phyloP scores from a whole-genome alignment of 2,329 filamentous ascomycete genomes.

The Fusarium euwallaceae region DNA sequence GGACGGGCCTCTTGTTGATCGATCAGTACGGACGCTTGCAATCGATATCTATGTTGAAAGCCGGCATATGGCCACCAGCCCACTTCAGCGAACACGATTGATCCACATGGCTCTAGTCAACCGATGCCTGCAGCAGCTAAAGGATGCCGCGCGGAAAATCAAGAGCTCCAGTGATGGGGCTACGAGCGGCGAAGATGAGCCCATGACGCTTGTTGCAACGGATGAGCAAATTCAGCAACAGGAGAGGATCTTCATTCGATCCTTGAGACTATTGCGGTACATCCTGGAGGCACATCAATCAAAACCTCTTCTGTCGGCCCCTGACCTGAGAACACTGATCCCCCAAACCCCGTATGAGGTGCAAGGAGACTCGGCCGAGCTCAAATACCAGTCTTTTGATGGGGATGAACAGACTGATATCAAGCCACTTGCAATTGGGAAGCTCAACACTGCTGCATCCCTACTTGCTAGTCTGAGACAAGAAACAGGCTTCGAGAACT shows the following conservation, averaged over 20 bases:
- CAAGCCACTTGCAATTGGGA: constrained; percentile 73
- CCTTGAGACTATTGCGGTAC: constrained; percentile 75
- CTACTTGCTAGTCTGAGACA: constrained; percentile 76
- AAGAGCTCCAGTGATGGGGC: constrained; percentile 61
- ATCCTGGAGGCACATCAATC: constrained; percentile 76
- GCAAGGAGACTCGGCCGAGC: constrained; percentile 73
- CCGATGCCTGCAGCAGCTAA: constrained; percentile 79
- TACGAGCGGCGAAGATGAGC: constrained; percentile 62
- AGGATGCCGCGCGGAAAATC: constrained; percentile 68
- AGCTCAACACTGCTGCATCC: constrained; percentile 77
- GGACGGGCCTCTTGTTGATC: constrained; percentile 72
- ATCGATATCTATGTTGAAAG: constrained; percentile 76
- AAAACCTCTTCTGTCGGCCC: constrained; percentile 70
- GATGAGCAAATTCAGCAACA: constrained; percentile 62
- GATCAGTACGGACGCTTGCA: constrained; percentile 79
- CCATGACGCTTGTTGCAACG: constrained; percentile 64
- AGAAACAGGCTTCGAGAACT: constrained; percentile 81
- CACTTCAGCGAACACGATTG: constrained; percentile 63
- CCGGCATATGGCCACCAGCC: constrained; percentile 62
- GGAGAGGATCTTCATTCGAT: constrained; percentile 75
- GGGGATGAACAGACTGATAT: constrained; percentile 71
- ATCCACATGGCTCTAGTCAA: constrained; percentile 79
- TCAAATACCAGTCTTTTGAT: constrained; percentile 82
- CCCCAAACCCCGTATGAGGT: constrained; percentile 64
- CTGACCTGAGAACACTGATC: constrained; percentile 68